phyloP scores from a whole-genome alignment of 106 monocot species.

The Posidonia australis region DNA sequence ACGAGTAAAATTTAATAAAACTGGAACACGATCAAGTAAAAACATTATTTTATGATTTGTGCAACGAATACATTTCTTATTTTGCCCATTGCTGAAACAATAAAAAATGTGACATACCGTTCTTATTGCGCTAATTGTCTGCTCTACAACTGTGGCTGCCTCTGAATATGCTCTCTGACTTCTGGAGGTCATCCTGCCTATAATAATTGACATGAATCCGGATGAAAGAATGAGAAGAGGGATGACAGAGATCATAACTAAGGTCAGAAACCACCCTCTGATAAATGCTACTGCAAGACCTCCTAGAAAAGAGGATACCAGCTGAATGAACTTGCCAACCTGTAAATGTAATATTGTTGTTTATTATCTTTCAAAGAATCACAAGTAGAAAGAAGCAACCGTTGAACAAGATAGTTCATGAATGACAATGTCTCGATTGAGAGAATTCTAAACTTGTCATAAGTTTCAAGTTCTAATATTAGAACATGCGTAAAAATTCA shows the following conservation, averaged over 20 bases:
- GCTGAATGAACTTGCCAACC: constrained; percentile 33
- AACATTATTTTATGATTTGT: too few relatives aligned
- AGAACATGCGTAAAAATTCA: too few relatives aligned
- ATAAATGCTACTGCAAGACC: constrained; percentile 58
- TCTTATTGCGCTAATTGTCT: constrained; percentile 65
- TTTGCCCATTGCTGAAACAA: neutral
- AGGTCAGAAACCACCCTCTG: constrained; percentile 70
- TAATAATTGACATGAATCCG: constrained; percentile 31
- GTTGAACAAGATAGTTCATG: too few relatives aligned
- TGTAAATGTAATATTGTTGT: neutral
- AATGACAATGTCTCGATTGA: too few relatives aligned
- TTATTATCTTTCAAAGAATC: too few relatives aligned
- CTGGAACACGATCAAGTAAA: neutral
- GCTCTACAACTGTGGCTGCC: constrained; percentile 51
- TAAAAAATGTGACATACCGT: constrained; percentile 34
- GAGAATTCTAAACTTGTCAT: too few relatives aligned
- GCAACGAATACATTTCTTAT: too few relatives aligned
- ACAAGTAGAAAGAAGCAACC: too few relatives aligned
- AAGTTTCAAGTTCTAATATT: too few relatives aligned
- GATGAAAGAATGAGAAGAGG: constrained; percentile 42
- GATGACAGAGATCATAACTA: constrained; percentile 53
- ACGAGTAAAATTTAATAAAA: neutral
- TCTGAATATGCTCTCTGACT: constrained; percentile 48
- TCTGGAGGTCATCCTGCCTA: constrained; percentile 34
- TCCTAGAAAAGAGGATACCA: constrained; percentile 46